Base-by-base conservation (phyloP, 176 grass and related monocot species). In the Puya raimondii region DNA sequence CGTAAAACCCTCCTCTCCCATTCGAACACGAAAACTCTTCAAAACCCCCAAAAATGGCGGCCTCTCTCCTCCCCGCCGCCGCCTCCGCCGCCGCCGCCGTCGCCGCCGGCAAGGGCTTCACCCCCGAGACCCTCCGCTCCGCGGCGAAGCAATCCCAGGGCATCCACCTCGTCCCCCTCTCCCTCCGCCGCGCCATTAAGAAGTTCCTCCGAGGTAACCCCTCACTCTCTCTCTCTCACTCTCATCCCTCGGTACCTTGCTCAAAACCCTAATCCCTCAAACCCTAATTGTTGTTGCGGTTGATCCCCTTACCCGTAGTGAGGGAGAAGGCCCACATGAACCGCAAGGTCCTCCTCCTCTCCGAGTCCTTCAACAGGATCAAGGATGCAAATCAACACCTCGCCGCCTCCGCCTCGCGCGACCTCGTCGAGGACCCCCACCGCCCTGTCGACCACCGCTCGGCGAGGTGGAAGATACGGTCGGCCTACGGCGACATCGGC, bases 91-190 rank as follows among this genome's bases (percentile, higher is more conserved):
- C 86, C 2, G 53, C 89, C 23, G 76, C 86, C 48, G 92, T 87
- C 86, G 80, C 54, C 63, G 76, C 81, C 53, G 66, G 69, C 4
- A 83, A 85, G 71, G 29, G 91, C 48, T 77, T 90, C 79, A 96
- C 86, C 8, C 72, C 93, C 15, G 88, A 96, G 78, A 92, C 79
- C 3, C 81, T 96, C 42, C 86, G 86, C 49, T 74, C 81, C 29
- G 88, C 83, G 66, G 86, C 93, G 9, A 96, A 87, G 77, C 93
- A 96, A 71, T 96, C 93, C 12, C 72, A 89, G 76, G 88, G 88
- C 8, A 89, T 96, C 67, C 81, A 87, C 53, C 81, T 79, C 51
- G 76, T 96, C 11, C 92, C 84, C 48, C 76, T 92, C 74, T 74
- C 84, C 64, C 93, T 96, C 76, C 86, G 89, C 49, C 84, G 84